Evolutionary conservation across 768 basidiomycete genomes (phyloP).

Genomic region (Cyathus striatus): DNA sequence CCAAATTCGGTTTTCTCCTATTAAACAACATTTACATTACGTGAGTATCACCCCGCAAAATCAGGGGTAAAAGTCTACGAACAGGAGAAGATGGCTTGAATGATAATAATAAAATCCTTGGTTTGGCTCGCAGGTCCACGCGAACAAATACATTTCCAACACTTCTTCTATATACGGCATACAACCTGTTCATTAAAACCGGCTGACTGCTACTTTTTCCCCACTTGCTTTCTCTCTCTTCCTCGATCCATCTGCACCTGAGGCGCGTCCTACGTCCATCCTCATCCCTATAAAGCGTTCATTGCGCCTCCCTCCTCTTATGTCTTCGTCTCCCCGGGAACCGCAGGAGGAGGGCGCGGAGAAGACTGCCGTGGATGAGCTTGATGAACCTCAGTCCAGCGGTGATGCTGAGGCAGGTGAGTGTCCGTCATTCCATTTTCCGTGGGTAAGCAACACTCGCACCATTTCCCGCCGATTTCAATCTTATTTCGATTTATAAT

Average conservation of each 20-base stretch:
- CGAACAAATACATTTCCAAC: conserved; percentile 51
- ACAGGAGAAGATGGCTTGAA: conserved; percentile 39
- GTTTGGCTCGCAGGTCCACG: conserved; percentile 56
- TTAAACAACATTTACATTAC: conserved; percentile 40
- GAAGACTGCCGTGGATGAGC: conserved; percentile 55
- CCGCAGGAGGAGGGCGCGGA: conserved; percentile 50
- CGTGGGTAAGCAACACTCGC: conserved; percentile 1
- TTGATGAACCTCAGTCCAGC: conserved; percentile 39
- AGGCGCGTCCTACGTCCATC: conserved; percentile 21
- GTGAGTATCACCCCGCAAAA: conserved; percentile 55
- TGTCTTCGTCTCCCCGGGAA: conserved; percentile 52
- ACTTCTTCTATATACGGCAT: conserved; percentile 66
- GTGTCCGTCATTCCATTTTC: conserved; percentile 14
- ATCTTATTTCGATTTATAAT: too few species aligned
- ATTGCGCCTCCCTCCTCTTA: conserved; percentile 45
- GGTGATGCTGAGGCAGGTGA: conserved; percentile 36
- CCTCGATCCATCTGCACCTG: conserved; percentile 32
- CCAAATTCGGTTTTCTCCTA: conserved; percentile 31
- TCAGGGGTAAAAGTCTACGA: conserved; percentile 50
- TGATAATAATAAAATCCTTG: conserved; percentile 55
- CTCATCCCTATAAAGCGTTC: conserved; percentile 21
- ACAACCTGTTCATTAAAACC: conserved; percentile 75
- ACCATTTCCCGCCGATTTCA: too few species aligned
- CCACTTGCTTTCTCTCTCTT: conserved; percentile 47
- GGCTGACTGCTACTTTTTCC: conserved; percentile 56